Conservation (phyloP, 2,329 filamentous ascomycete genomes). For the Fusarium torulosum region DNA sequence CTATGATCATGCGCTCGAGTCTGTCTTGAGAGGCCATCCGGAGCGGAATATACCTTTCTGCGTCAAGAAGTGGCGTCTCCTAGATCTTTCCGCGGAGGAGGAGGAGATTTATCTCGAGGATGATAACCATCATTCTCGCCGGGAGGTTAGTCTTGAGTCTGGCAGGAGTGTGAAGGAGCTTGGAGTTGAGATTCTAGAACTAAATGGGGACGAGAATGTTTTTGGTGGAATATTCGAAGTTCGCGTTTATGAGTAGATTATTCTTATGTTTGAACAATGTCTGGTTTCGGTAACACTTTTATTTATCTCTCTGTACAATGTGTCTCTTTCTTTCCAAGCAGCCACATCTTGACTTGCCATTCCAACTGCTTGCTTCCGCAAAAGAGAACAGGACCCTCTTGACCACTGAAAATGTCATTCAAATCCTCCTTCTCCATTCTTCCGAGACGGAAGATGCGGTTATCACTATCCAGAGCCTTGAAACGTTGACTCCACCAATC, state of each 20-base stretch:
- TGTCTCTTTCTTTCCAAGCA: background rate
- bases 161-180: background rate
- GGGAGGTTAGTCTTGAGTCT: background rate
- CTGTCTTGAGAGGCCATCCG: conserved; percentile 17
- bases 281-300: no score
- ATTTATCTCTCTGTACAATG: conserved; percentile 13
- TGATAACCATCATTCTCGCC: conserved; percentile 13
- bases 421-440: conserved; percentile 3
- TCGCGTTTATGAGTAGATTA: conserved; percentile 1
- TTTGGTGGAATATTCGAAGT: conserved; percentile 20
- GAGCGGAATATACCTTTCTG: conserved; percentile 19
- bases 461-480: background rate
- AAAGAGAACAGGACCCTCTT: background rate
- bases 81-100: conserved; percentile 4
- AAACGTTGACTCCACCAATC: conserved; percentile 15
- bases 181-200: conserved; percentile 5
- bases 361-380: conserved; percentile 20
- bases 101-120: background rate
- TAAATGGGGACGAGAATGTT: conserved; percentile 3
- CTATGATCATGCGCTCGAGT: conserved; percentile 23
- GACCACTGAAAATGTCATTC: fast-evolving
- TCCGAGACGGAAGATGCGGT: background rate
- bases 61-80: conserved; percentile 10
- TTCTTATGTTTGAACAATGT: background rate
- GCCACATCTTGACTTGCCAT: conserved; percentile 26